Conservation (phyloP, 139 green algal species). For the Prasinococcaceae sp. region DNA sequence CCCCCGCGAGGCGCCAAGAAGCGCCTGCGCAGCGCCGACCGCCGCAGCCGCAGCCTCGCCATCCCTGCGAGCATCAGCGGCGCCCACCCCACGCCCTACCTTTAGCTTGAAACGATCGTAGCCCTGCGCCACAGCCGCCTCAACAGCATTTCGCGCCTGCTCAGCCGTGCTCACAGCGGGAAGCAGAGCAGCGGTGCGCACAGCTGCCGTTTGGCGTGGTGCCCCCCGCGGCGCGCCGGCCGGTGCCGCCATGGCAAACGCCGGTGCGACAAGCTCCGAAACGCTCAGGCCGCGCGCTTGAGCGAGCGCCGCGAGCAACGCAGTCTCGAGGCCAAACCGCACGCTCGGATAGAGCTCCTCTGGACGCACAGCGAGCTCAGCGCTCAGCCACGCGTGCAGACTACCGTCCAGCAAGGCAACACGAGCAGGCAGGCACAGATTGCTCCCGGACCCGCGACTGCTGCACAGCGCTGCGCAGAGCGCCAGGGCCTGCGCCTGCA, state of each 20-base stretch:
- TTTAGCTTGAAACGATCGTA: constrained; percentile 74
- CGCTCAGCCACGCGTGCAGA: constrained; percentile 41
- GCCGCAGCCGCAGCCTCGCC: constrained; percentile 2
- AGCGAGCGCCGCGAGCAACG: constrained; percentile 51
- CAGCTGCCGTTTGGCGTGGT: too few relatives aligned
- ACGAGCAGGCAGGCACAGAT: not conserved
- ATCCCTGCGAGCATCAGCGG: constrained; percentile 42
- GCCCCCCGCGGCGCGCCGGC: too few relatives aligned
- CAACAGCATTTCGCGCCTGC: too few relatives aligned
- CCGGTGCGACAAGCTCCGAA: too few relatives aligned
- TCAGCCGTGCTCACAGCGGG: too few relatives aligned
- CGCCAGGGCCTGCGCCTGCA: too few relatives aligned
- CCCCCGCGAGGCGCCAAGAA: not conserved
- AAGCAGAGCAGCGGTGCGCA: too few relatives aligned
- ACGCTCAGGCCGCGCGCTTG: too few relatives aligned
- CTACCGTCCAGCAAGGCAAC: constrained; percentile 21
- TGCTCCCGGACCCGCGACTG: too few relatives aligned
- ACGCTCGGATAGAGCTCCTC: constrained; percentile 43
- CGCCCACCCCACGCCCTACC: constrained; percentile 39
- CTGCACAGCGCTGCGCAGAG: too few relatives aligned
- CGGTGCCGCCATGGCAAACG: too few relatives aligned
- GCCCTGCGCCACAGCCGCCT: not conserved
- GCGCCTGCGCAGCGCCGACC: constrained; percentile 34
- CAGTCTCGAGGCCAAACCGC: constrained; percentile 55
- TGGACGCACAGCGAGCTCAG: constrained; percentile 15